Base-by-base conservation (phyloP, 306 rosid species). In the Betula pendula region DNA sequence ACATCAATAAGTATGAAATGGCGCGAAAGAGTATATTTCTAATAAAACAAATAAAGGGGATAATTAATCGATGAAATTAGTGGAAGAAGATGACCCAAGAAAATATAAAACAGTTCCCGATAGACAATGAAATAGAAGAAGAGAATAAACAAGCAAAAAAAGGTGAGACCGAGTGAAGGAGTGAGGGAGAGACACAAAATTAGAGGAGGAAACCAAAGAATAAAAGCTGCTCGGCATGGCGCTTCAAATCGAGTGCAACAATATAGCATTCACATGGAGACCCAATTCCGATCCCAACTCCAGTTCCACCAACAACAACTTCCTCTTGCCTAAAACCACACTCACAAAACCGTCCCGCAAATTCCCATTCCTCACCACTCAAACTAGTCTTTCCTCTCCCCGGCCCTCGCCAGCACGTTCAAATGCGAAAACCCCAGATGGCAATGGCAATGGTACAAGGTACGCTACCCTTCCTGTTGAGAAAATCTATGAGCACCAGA, bases 381-480 rank as follows among this genome's bases (percentile, higher is more conserved):
- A 63, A 72, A 55, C 35, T n/a, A 52, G 51, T 29, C 48, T 31
- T 43, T 42, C 83, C 38, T 81, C 79, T 59, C 16, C 59, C 68
- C 68, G 31, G 13, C 43, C 45, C 45, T 63, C 74, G 53, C 60
- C 80, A 22, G 25, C 75, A 27, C 51, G 7, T 24, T 59, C 81
- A 14, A 72, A 70, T 33, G 48, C 14, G 12, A 53, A 53, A 7
- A 11, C 12, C 27, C 76, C 85, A 13, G 77, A 80, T 2, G 74
- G 33, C 12, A 31, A 59, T 71, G 77, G 84, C 78, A 31, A 59
- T 71, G 77, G 84, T 77, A 68, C 85, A 12, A 84, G 79, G 76
- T 95, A 82, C 67, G 68, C 79, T 33, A 85, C 88, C 75, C 89
- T 79, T 79, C 88, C 82, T 20, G 82, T 84, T 31, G 91, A 89